Evolutionary conservation across 2,329 filamentous ascomycete genomes (phyloP).

Genomic region (Ophiostoma montium): DNA sequence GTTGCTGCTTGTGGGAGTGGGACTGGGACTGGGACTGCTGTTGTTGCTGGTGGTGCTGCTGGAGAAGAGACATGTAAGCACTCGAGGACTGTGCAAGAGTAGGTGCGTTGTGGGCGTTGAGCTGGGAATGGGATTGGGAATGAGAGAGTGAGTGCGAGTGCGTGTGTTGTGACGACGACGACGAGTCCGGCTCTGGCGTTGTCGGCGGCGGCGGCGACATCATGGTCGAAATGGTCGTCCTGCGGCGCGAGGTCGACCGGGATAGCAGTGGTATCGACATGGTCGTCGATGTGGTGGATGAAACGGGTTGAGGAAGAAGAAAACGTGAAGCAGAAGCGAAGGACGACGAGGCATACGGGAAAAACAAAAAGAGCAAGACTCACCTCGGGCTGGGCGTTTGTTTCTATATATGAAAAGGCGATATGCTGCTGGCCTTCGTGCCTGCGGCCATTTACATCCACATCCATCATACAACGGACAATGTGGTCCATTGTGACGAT

Average conservation of each 20-base stretch:
- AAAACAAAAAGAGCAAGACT: slow-evolving; percentile 14
- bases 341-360: neutral
- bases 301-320: neutral
- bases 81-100: neutral
- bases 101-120: neutral
- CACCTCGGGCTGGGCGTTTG: slow-evolving; percentile 27
- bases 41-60: slow-evolving; percentile 11
- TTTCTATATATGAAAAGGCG: slow-evolving; percentile 35
- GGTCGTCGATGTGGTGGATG: neutral
- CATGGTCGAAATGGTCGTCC: neutral
- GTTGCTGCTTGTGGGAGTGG: neutral
- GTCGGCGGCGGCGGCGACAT: neutral
- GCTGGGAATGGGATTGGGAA: neutral
- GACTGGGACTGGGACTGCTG: neutral
- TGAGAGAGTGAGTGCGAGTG: neutral
- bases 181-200: neutral
- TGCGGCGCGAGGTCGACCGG: neutral
- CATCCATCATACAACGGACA: slow-evolving; percentile 39
- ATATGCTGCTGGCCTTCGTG: slow-evolving; percentile 4
- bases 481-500: slow-evolving; percentile 42
- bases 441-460: neutral
- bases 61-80: slow-evolving; percentile 11
- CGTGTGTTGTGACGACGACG: neutral
- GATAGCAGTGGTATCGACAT: neutral
- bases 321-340: neutral